These are phyloP conservation scores for Vigna hirtella DNA, from an alignment of 306 rosid genomes.

Conservation along the genomic window DNA sequence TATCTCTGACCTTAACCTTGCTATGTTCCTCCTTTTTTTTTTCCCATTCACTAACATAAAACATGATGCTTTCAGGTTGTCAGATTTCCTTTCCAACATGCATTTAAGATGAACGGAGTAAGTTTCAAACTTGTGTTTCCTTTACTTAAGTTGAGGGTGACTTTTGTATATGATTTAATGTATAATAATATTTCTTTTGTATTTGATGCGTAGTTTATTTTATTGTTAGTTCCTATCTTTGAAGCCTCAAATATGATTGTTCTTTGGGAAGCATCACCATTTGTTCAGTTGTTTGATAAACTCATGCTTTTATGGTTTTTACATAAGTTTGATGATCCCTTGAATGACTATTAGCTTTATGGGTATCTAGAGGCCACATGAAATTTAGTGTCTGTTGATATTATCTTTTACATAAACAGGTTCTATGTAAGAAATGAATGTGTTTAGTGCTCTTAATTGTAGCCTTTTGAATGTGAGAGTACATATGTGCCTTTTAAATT, in stretches of 20 bases:
- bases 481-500: background rate
- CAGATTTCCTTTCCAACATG: slow-evolving; percentile 83
- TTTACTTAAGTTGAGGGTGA: slow-evolving; percentile 19
- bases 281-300: background rate
- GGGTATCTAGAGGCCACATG: background rate
- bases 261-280: background rate
- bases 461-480: slow-evolving; percentile 23
- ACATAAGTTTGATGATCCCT: slow-evolving; percentile 13
- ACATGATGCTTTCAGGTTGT: slow-evolving; percentile 69
- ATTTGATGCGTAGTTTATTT: background rate
- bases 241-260: slow-evolving; percentile 9
- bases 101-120: slow-evolving; percentile 78
- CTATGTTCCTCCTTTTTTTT: background rate
- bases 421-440: background rate
- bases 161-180: background rate
- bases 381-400: background rate
- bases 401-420: background rate
- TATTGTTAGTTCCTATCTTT: background rate
- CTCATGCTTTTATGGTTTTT: background rate
- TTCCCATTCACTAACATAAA: slow-evolving; percentile 37
- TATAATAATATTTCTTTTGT: slow-evolving; percentile 22
- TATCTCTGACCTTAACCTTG: slow-evolving; percentile 1
- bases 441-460: background rate
- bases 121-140: slow-evolving; percentile 48
- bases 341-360: slow-evolving; percentile 20